Percentiles rank a stretch among this genome's conserved stretches.
Evolutionary conservation across 2,329 filamentous ascomycete species (phyloP).

Genomic region (Phyllosticta ampelicida): DNA sequence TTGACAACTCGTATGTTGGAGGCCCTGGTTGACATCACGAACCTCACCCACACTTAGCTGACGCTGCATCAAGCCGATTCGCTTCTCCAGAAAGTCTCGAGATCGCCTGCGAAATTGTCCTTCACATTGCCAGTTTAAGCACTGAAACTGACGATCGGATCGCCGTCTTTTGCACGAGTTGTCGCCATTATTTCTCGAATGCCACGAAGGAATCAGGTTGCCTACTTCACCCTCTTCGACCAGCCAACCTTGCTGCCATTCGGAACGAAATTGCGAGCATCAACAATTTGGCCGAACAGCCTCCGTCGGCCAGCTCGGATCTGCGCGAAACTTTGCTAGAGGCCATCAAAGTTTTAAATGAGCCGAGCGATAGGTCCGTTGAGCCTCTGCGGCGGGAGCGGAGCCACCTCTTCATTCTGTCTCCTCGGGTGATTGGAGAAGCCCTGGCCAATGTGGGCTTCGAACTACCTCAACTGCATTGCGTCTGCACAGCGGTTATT

Average conservation of each 20-base stretch:
- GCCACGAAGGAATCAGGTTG: conserved; percentile 6
- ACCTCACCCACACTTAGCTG: not conserved
- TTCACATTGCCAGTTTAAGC: conserved; percentile 4
- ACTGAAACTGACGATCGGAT: conserved; percentile 11
- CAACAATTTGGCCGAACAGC: conserved; percentile 1
- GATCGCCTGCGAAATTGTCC: conserved; percentile 9
- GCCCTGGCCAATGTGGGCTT: not conserved
- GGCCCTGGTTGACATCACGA: not conserved
- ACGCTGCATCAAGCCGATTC: conserved; percentile 3
- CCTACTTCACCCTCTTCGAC: conserved; percentile 9
- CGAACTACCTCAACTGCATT: not conserved
- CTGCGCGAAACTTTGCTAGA: conserved; percentile 10
- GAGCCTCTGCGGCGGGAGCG: conserved; percentile 5
- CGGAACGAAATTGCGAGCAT: conserved; percentile 9
- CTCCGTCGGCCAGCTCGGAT: not conserved
- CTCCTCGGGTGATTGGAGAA: conserved; percentile 7
- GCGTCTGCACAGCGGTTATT: conserved; percentile 8
- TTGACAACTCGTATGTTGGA: conserved; percentile 26
- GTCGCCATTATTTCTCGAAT: conserved; percentile 9
- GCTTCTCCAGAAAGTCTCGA: conserved; percentile 10
- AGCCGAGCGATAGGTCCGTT: not conserved
- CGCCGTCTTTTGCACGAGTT: conserved; percentile 13
- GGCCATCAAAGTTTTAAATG: conserved; percentile 7
- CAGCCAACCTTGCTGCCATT: not conserved
- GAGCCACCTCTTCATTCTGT: conserved; percentile 13